Evolutionary conservation across 2,329 filamentous ascomycete genomes (phyloP), one percentile per base, ranked within the genome.

Genomic region (Diaporthe amygdali): DNA sequence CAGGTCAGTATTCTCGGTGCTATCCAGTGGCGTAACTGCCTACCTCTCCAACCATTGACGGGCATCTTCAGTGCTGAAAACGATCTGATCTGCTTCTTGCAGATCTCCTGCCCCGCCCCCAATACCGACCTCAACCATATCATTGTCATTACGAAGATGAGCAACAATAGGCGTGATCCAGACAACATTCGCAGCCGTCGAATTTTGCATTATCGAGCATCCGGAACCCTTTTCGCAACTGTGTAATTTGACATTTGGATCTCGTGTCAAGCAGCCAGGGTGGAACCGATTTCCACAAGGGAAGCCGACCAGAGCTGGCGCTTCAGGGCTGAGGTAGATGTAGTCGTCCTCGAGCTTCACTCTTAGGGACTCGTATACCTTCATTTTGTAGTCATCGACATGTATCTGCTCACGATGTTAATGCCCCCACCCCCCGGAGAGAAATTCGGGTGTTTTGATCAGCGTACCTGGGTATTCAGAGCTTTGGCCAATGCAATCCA

Each of bases 61-160:
- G 6, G 94, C 78, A 54, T 88, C 86, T 2, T 84, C 82, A 0
- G 89, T 75, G n/a, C 86, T 81, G 30, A 88, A 78, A 12, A 90
- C 79, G 41, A 96, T 81, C 77, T 93, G 92, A 30, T 90, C 89
- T 27, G 88, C 87, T 56, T 91, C 89, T 74, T 91, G 88, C 7
- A 97, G 81, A 79, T 97, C 94, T 3, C 92, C 92, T 15, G 90
- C 90, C 0, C 95, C 95, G 7, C 94, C 95, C 7, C 94, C 95
- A 34, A 93, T 88, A 1, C 94, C 95, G 8, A 91, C 77, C 78
- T 98, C 96, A 2, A 85, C 86, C 39, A 97, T 83, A 27, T 94
- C 89, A 17, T 81, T 80, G 9, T 92, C 93, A 66, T 88, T 81
- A 1, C 83, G 77, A 5, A 88, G 81, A 34, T 91, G 90, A 5